Evolutionary conservation across 192 early-diverging fungal species (phyloP).

Genomic region (Coemansia sp.): DNA sequence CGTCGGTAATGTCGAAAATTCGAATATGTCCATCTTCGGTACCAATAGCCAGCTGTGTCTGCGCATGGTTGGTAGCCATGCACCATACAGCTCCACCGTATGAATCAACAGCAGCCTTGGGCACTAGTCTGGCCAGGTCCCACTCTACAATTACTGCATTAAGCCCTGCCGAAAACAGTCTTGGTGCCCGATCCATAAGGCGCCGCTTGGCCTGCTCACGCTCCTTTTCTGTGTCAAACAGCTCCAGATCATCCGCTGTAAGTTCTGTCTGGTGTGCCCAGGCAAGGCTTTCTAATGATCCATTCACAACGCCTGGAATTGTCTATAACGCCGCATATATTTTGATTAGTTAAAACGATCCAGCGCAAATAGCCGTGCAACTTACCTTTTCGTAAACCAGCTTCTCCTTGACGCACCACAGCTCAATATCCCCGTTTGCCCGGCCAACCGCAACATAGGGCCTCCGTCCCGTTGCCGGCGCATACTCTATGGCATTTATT

Average conservation of each 20-base stretch:
- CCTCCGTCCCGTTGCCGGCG: conserved; percentile 57
- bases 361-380: background rate
- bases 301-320: conserved; percentile 74
- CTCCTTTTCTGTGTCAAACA: conserved; percentile 66
- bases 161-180: conserved; percentile 84
- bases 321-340: conserved; percentile 45
- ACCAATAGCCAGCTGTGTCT: conserved; percentile 79
- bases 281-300: conserved; percentile 72
- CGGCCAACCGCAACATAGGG: conserved; percentile 76
- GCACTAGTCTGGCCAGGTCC: conserved; percentile 67
- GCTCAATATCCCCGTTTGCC: conserved; percentile 90
- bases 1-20: conserved; percentile 80
- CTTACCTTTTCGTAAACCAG: conserved; percentile 79
- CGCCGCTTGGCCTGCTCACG: conserved; percentile 52
- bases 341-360: background rate
- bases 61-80: conserved; percentile 74
- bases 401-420: conserved; percentile 74
- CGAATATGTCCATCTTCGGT: conserved; percentile 91
- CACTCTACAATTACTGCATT: conserved; percentile 86
- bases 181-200: conserved; percentile 56
- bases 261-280: conserved; percentile 78
- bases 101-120: conserved; percentile 68
- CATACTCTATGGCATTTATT: conserved; percentile 79
- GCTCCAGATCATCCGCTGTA: conserved; percentile 61
- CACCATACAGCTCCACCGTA: conserved; percentile 94